Percentiles rank a stretch among this genome's conserved stretches.
Evolutionary conservation across 106 monocot genomes (phyloP).

Genomic region (Triglochin maritima): DNA sequence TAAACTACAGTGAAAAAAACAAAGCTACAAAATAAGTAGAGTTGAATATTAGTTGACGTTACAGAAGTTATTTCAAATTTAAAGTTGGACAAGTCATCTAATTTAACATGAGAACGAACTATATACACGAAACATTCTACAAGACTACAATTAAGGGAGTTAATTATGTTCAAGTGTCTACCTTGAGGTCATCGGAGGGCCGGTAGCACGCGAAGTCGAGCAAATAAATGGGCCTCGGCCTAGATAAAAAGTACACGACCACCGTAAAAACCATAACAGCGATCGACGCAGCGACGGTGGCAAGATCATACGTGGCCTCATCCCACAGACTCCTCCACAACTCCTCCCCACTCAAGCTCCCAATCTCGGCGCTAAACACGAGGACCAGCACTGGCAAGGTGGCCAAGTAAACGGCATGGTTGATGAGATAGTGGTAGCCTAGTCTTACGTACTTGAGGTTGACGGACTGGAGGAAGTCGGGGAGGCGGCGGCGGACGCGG

Average conservation of each 20-base stretch:
- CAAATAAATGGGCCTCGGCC: constrained; percentile 72
- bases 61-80: no score
- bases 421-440: constrained; percentile 90
- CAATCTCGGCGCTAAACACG: constrained; percentile 78
- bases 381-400: constrained; percentile 66
- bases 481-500: constrained; percentile 65
- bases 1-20: no score
- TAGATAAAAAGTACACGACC: constrained; percentile 69
- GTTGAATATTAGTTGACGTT: no score
- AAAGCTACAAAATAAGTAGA: no score
- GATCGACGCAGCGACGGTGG: constrained; percentile 63
- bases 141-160: no score
- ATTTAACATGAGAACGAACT: no score
- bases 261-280: constrained; percentile 59
- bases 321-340: constrained; percentile 79
- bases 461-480: constrained; percentile 94
- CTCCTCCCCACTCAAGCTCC: constrained; percentile 67
- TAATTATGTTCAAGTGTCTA: background rate
- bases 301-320: constrained; percentile 75
- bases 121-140: no score
- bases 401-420: constrained; percentile 68
- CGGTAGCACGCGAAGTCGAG: constrained; percentile 87
- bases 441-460: constrained; percentile 93
- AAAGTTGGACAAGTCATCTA: no score
- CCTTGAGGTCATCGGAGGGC: constrained; percentile 82